phyloP scores from a whole-genome alignment of 495 filamentous ascomycete species.

The Cercophora scortea region DNA sequence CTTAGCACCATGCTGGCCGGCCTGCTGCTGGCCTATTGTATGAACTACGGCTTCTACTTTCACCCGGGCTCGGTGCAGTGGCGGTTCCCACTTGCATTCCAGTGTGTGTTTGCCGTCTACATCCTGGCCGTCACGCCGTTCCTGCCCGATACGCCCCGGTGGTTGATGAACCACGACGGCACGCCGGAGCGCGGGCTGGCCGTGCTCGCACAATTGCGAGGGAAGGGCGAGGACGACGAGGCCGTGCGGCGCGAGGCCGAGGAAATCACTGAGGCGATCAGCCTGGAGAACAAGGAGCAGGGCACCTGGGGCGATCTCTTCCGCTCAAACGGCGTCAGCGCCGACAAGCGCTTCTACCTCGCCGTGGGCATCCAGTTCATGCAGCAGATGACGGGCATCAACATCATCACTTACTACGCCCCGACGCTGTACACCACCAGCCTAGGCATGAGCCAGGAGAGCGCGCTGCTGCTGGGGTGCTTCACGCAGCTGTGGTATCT shows the following conservation, averaged over 20 bases:
- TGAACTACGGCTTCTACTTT: conserved; percentile 31
- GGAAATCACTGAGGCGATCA: conserved; percentile 18
- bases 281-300: conserved; percentile 22
- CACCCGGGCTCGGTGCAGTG: conserved; percentile 32
- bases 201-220: conserved; percentile 27
- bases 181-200: conserved; percentile 19
- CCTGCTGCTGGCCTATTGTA: conserved; percentile 29
- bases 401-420: conserved; percentile 48
- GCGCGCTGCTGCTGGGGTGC: conserved; percentile 44
- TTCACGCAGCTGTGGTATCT: conserved; percentile 36
- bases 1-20: conserved; percentile 17
- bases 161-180: conserved; percentile 20
- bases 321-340: conserved; percentile 38
- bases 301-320: conserved; percentile 29
- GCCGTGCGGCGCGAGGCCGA: conserved; percentile 17
- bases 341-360: conserved; percentile 36
- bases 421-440: conserved; percentile 45
- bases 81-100: conserved; percentile 44
- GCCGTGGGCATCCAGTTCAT: conserved; percentile 45
- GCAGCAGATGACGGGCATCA: conserved; percentile 44
- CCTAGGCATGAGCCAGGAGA: conserved; percentile 43
- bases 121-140: conserved; percentile 27
- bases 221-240: conserved; percentile 15
- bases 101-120: conserved; percentile 36
- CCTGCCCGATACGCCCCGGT: conserved; percentile 30